Evolutionary conservation across 805 yeast species (phyloP).

Genomic region (Metschnikowia arizonensis): DNA sequence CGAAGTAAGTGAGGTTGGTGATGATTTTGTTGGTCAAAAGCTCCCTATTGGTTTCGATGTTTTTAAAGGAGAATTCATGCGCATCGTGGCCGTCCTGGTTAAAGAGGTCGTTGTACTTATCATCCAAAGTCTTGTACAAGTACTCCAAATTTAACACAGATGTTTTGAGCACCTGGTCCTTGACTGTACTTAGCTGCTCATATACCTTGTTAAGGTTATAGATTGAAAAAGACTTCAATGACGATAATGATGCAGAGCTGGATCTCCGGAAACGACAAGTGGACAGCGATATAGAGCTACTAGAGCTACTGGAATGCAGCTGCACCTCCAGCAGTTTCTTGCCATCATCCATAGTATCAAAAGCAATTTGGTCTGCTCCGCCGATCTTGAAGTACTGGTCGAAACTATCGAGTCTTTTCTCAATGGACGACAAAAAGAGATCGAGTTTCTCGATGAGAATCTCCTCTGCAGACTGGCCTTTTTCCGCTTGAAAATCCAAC

Average conservation of each 20-base stretch:
- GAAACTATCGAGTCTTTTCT: constrained; percentile 36
- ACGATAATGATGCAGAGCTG: constrained; percentile 27
- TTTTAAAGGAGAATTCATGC: neutral
- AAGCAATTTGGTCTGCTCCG: constrained; percentile 8
- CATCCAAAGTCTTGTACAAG: constrained; percentile 37
- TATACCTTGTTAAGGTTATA: constrained; percentile 32
- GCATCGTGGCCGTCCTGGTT: constrained; percentile 17
- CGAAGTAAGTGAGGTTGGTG: constrained; percentile 40
- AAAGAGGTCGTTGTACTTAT: constrained; percentile 38
- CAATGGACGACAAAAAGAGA: constrained; percentile 40
- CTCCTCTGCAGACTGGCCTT: constrained; percentile 31
- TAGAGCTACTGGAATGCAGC: neutral
- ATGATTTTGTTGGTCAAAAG: constrained; percentile 35
- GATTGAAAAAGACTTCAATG: constrained; percentile 30
- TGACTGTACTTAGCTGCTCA: constrained; percentile 32
- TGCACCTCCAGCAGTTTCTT: constrained; percentile 4
- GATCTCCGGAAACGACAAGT: constrained; percentile 18
- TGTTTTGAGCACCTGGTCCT: constrained; percentile 33
- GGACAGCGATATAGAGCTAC: constrained; percentile 7
- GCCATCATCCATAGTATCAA: constrained; percentile 13
- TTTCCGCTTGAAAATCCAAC: neutral
- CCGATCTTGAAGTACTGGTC: constrained; percentile 36
- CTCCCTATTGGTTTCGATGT: constrained; percentile 20
- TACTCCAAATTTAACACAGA: constrained; percentile 38
- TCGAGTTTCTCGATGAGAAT: constrained; percentile 39